Conservation (phyloP, 345 rosid genomes). For the Microthlaspi erraticum region DNA sequence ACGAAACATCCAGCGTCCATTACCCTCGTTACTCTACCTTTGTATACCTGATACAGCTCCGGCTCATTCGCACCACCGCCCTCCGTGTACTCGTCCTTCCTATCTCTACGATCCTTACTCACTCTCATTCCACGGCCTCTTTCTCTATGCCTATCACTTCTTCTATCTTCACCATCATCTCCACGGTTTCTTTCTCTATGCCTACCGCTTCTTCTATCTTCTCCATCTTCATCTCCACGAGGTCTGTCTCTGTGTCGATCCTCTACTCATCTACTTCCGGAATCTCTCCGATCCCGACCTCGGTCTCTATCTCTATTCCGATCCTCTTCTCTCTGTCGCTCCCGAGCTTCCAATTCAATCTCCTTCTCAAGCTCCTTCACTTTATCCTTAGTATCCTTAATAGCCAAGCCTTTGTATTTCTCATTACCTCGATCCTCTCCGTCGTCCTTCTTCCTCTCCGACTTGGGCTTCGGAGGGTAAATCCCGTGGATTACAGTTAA, state of each 20-base stretch:
- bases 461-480: constrained; percentile 63
- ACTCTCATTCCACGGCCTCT: constrained; percentile 32
- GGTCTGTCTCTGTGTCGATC: constrained; percentile 45
- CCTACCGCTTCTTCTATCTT: too few relatives aligned
- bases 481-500: constrained; percentile 83
- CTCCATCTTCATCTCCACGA: constrained; percentile 40
- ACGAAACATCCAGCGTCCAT: constrained; percentile 90
- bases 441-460: constrained; percentile 46
- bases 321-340: constrained; percentile 45
- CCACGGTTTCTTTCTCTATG: too few relatives aligned
- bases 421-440: constrained; percentile 49
- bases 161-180: constrained; percentile 21
- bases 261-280: constrained; percentile 39
- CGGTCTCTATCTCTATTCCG: constrained; percentile 33
- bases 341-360: constrained; percentile 58
- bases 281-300: constrained; percentile 33
- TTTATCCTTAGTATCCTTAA: constrained; percentile 66
- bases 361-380: constrained; percentile 74
- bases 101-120: constrained; percentile 35
- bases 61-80: constrained; percentile 53
- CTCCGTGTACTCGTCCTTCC: constrained; percentile 36
- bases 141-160: constrained; percentile 31
- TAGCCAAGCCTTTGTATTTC: constrained; percentile 64
- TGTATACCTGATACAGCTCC: constrained; percentile 75
- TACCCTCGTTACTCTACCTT: constrained; percentile 80